Base-by-base conservation (phyloP, 805 yeast species). In the Tanozyma kutaoensis region DNA sequence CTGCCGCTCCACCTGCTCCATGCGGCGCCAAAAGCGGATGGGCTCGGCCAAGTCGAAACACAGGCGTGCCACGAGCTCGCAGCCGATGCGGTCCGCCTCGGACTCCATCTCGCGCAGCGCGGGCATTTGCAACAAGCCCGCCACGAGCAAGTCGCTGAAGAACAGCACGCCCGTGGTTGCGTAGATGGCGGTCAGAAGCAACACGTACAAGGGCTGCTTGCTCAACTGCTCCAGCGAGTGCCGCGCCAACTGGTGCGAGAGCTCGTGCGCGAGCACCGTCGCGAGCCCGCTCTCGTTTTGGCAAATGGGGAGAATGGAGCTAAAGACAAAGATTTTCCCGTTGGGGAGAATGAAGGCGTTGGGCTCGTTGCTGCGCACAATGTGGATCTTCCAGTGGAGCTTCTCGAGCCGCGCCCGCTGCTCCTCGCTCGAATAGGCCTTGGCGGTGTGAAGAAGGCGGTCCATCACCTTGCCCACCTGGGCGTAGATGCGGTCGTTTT, bases 271-370 rank as follows among this genome's bases (percentile, higher is more conserved):
- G 24, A 91, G 56, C 3, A 91, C 95, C 0, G 97, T 85, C n/a
- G 97, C 97, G 24, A 91, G 53, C 2, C 95, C 96, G 46, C 84
- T 93, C 28, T 84, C 93, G 43, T 80, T 74, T 15, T 58, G 55
- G 48, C 94, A 76, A 17, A 91, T 69, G 2, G 80, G 78, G 25
- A 91, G 46, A 22, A 91, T 81, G 8, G 80, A 70, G 24, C 76
- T 63, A 44, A 80, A 82, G 12, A 91, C 85, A 52, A 91, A 91
- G 23, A 91, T 94, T 49, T 86, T 86, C 5, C 98, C 98, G 34
- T 91, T 88, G 13, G 97, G 97, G 20, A 91, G 59, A 12, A 91
- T 95, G 53, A 91, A 88, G 1, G 98, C 98, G 53, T 91, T 91
- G 3, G 98, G 97, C 11, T 76, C 68, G 10, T 32, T 23, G 13